Evolutionary conservation across 805 yeast genomes (phyloP), one percentile per base, ranked within the genome.

Genomic region (Metschnikowia aberdeeniae): DNA sequence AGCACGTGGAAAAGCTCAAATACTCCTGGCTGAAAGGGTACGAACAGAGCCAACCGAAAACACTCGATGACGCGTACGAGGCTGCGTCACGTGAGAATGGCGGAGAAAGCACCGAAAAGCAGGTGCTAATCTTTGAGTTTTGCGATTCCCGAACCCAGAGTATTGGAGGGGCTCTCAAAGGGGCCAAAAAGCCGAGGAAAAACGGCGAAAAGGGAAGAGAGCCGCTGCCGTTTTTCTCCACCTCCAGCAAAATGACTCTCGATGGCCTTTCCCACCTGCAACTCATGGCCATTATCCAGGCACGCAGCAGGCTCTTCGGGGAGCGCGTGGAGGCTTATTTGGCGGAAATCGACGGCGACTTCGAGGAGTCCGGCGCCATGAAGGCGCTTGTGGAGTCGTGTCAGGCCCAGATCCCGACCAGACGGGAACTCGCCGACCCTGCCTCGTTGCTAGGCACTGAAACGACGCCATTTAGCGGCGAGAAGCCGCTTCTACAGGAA

Each of bases 91-190:
- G 79, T 57, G 44, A 45, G 8, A 67, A 77, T 34, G 77, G 71
- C 44, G 70, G 77, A 37, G 63, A 80, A 17, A 74, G 77, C 36
- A 61, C 60, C 11, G 59, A 58, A 9, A 70, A 73, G 17, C 89
- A 83, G 51, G 56, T 86, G 7, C 67, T 90, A 24, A 70, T 87
- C 1, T 85, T 90, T 58, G 90, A 85, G 52, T 87, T 90, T 61
- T 72, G 79, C 13, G 96, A 90, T 61, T 86, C 85, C 11, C 56
- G 76, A 69, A 55, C 78, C 67, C 52, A 78, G 72, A 70, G 76
- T 67, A 34, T 76, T 62, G 66, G 68, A 0, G 60, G 68, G 5
- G 52, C 54, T 0, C 43, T 61, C 13, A 61, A 56, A 58, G 35
- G 33, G 11, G 26, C 22, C 31, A 53, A 46, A 10, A 45, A 43